Base-by-base conservation (phyloP, 2,329 filamentous ascomycete species). In the Aspergillus versicolor region DNA sequence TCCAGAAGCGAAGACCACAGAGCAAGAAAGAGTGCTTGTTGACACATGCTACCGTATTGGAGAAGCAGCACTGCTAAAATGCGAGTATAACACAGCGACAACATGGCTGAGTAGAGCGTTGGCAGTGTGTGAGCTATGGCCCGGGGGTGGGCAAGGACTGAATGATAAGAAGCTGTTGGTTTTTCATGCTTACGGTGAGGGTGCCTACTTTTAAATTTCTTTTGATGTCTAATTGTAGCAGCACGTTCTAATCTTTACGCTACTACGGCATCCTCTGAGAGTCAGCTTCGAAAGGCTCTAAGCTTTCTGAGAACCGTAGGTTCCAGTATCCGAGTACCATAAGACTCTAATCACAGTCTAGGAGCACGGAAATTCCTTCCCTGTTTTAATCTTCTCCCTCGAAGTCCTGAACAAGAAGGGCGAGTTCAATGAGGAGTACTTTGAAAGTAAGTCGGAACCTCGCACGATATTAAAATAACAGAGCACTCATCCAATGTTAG, bases 51-150 rank as follows among this genome's bases (percentile, higher is more conserved):
- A 87, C 61, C 85, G 88, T 58, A 89, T 96, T 41, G 91, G 91
- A 3, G 85, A 81, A 47, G 79, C 81, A 13, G 73, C 88, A 13
- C 70, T 84, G 2, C 70, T 68, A 3, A 82, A 81, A 51, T 74
- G 79, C 7, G 79, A 88, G 51, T 81, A 80, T 60, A 65, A 74
- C 1, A 68, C 81, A 44, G 88, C 90, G 0, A 70, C 81, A 2
- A 86, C 82, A 65, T 97, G 93, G 94, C 76, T 96, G 0, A 81
- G 87, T 54, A 82, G 89, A 61, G 86, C 90, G 3, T 79, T 84
- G 48, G 76, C 85, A 11, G 66, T 86, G 27, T 77, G 92, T 24
- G 80, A 82, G 50, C 8, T 55, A 15, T 30, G 27, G 15, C 56
- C 51, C 4, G 65, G 68, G 19, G 83, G 85, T 54, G 86, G 85